These are phyloP conservation scores for Erodium texanum DNA, from an alignment of 441 rosid species.

Conservation along the genomic window DNA sequence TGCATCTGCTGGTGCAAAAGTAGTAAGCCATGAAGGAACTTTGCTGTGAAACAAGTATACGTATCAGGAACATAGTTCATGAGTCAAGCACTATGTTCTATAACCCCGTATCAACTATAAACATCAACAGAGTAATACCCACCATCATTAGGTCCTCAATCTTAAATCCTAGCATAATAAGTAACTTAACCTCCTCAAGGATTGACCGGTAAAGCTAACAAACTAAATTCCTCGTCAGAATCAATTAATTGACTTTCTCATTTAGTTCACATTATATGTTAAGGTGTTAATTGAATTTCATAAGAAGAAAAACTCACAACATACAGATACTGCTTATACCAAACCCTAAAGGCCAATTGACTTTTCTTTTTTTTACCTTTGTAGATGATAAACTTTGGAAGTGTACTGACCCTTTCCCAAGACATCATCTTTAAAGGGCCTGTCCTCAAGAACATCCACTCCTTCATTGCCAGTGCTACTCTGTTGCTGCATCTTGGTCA, in stretches of 20 bases:
- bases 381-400: conserved; percentile 50
- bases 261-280: neutral
- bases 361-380: too few relatives aligned
- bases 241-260: neutral
- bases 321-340: neutral
- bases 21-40: conserved; percentile 56
- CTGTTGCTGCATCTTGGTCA: conserved; percentile 62
- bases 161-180: neutral
- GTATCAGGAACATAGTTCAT: conserved; percentile 7
- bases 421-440: conserved; percentile 31
- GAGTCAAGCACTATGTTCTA: neutral
- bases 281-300: neutral
- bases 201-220: neutral
- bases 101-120: neutral
- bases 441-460: conserved; percentile 47
- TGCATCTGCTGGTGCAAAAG: conserved; percentile 57
- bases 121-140: neutral
- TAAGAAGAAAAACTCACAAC: neutral
- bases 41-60: conserved; percentile 37
- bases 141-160: neutral
- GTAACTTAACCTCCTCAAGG: neutral
- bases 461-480: conserved; percentile 42
- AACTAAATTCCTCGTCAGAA: neutral
- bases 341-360: neutral
- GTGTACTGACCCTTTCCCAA: conserved; percentile 51